Percentiles rank a stretch among this genome's conserved stretches.
phyloP scores from a whole-genome alignment of 2,329 filamentous ascomycete species.

The Anisogramma anomala region DNA sequence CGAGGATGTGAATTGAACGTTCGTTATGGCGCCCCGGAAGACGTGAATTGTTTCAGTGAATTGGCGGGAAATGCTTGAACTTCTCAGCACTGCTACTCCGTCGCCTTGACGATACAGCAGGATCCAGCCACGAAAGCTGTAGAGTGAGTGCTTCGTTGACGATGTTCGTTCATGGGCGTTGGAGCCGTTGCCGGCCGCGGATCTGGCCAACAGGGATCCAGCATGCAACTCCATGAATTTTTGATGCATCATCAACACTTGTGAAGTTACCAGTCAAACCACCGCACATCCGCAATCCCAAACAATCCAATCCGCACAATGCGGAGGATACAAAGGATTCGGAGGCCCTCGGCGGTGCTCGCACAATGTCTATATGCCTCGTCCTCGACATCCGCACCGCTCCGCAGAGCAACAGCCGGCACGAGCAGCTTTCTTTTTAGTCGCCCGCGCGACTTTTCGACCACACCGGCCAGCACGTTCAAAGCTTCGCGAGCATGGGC shows the following conservation, averaged over 20 bases:
- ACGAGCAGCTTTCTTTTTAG: background rate
- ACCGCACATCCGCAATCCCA: background rate
- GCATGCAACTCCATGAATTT: background rate
- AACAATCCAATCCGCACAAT: constrained; percentile 3
- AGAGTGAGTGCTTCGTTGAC: no score
- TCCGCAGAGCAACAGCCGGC: constrained; percentile 5
- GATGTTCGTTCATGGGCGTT: no score
- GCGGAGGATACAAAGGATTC: constrained; percentile 13
- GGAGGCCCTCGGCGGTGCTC: constrained; percentile 8
- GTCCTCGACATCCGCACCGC: constrained; percentile 1
- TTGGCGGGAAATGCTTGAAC: no score
- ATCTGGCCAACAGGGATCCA: no score
- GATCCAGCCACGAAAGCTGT: no score
- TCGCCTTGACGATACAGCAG: no score
- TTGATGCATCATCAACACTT: background rate
- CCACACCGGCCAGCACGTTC: constrained; percentile 5
- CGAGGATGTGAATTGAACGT: no score
- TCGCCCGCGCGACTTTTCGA: constrained; percentile 10
- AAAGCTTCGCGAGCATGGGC: background rate
- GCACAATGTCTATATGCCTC: constrained; percentile 9
- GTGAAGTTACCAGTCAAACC: background rate
- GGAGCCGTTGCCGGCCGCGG: no score
- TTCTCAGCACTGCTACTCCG: no score
- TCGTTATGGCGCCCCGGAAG: background rate
- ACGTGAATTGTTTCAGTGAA: no score